A percentile compares a stretch with the other conserved stretches of the same genome.
phyloP scores from a whole-genome alignment of 345 rosid genomes.

The Gossypium sturtianum region DNA sequence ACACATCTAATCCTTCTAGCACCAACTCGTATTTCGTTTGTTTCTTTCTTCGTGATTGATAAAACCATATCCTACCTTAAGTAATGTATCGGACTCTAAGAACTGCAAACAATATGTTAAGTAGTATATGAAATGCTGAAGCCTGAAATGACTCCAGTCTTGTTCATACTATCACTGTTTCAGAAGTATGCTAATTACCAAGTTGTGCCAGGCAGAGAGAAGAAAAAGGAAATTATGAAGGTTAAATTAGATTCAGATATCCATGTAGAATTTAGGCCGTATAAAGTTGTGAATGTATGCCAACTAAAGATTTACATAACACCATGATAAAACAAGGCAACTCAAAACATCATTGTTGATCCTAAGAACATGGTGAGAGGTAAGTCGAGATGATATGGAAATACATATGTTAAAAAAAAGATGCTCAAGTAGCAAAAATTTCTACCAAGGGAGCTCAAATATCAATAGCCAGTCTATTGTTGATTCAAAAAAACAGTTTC shows the following conservation, averaged over 20 bases:
- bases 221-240: background rate
- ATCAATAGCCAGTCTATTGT: too few species aligned
- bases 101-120: background rate
- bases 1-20: background rate
- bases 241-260: background rate
- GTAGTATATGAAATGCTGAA: background rate
- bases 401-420: too few species aligned
- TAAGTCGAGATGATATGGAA: too few species aligned
- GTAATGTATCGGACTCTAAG: background rate
- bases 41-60: background rate
- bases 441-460: background rate
- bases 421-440: too few species aligned
- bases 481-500: too few species aligned
- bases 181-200: background rate
- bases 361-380: background rate
- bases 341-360: background rate
- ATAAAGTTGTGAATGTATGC: background rate
- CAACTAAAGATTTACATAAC: background rate
- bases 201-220: background rate
- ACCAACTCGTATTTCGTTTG: background rate
- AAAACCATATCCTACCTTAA: background rate
- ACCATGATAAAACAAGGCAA: background rate
- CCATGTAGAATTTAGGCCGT: background rate
- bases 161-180: background rate
- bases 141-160: background rate